Conservation (phyloP, 139 green algal species). For the Yamagishiella unicocca region DNA sequence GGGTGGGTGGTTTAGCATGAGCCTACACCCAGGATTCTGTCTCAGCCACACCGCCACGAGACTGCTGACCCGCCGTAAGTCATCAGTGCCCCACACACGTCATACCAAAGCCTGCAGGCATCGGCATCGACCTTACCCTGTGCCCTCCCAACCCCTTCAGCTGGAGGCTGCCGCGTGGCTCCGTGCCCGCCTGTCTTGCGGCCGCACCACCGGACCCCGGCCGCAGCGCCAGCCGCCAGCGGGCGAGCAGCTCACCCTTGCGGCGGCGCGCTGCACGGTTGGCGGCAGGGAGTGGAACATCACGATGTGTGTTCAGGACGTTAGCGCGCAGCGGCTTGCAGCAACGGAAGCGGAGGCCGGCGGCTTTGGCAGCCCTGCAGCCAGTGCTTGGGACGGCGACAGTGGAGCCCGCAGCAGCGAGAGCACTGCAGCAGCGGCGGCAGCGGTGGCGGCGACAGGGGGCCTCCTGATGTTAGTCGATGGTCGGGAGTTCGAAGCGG, state of each 20-base stretch:
- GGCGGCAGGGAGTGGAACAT: background rate
- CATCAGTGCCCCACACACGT: too few relatives aligned
- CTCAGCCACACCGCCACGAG: too few relatives aligned
- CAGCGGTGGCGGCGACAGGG: background rate
- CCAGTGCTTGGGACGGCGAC: background rate
- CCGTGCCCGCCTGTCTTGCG: slow-evolving; percentile 32
- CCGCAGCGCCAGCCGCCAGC: background rate
- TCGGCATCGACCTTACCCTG: too few relatives aligned
- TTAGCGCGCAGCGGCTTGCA: background rate
- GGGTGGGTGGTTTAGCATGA: background rate
- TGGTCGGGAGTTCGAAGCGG: slow-evolving; percentile 16
- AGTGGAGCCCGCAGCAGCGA: background rate
- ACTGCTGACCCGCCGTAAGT: too few relatives aligned
- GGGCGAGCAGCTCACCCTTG: background rate
- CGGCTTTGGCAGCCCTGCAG: background rate
- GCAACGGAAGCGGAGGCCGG: background rate
- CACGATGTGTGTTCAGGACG: slow-evolving; percentile 17
- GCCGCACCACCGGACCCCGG: background rate
- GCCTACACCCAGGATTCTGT: too few relatives aligned
- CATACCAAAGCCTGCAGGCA: too few relatives aligned
- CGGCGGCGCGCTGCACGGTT: background rate
- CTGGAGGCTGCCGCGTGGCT: slow-evolving; percentile 38
- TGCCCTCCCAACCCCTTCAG: background rate
- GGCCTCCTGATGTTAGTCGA: slow-evolving; percentile 30
- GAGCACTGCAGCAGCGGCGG: background rate